These are phyloP conservation scores for Pilobolus umbonatus DNA, from an alignment of 192 early-diverging fungal genomes.

Conservation along the genomic window DNA sequence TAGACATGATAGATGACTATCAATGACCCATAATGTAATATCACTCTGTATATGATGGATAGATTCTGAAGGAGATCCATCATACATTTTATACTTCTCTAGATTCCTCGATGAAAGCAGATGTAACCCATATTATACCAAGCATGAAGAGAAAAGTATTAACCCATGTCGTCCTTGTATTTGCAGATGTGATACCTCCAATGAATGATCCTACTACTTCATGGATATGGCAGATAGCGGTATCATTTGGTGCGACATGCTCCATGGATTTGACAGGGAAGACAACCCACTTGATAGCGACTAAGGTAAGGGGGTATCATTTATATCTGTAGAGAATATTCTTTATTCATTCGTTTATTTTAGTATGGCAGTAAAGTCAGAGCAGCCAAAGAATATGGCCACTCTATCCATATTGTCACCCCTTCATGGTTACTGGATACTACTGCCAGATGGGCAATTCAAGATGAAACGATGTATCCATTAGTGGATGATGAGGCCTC, in stretches of 20 bases:
- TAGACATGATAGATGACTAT: not conserved
- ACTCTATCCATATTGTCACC: slow-evolving; percentile 45
- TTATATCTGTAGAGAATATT: not conserved
- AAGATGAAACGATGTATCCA: slow-evolving; percentile 64
- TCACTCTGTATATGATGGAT: too few species aligned
- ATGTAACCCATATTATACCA: slow-evolving; percentile 54
- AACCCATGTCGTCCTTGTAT: slow-evolving; percentile 63
- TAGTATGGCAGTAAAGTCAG: slow-evolving; percentile 76
- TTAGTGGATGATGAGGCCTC: slow-evolving; percentile 39
- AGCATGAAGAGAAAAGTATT: slow-evolving; percentile 60
- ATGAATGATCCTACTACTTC: slow-evolving; percentile 53
- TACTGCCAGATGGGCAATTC: slow-evolving; percentile 60
- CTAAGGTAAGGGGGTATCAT: slow-evolving; percentile 49
- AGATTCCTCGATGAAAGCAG: not conserved
- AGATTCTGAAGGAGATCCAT: slow-evolving; percentile 68
- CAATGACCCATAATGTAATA: not conserved
- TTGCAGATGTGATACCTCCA: slow-evolving; percentile 71
- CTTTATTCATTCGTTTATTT: not conserved
- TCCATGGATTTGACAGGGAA: slow-evolving; percentile 48
- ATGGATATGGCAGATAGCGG: slow-evolving; percentile 80
- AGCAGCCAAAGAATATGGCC: slow-evolving; percentile 44
- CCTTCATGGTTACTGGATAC: slow-evolving; percentile 69
- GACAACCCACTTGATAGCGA: slow-evolving; percentile 88
- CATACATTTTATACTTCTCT: slow-evolving; percentile 51
- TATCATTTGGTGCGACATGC: slow-evolving; percentile 80